These are phyloP conservation scores for Nannochloris sp. DNA, from an alignment of 139 green algal genomes.

Conservation along the genomic window DNA sequence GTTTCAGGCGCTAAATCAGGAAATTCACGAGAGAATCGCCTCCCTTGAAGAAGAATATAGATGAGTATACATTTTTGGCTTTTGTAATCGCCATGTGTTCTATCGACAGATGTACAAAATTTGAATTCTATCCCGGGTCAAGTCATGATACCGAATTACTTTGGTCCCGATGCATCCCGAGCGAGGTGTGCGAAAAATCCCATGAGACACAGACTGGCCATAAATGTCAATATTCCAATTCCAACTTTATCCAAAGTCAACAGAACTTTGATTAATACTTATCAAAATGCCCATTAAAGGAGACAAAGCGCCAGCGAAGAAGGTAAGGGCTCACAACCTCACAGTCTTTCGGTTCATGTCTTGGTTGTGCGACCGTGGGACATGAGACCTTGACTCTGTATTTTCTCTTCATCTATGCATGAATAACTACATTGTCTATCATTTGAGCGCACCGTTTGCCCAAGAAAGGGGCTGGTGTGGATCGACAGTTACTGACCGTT, in stretches of 20 bases:
- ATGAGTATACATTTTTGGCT: slow-evolving; percentile 22
- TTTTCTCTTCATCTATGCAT: background rate
- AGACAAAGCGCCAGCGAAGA: slow-evolving; percentile 32
- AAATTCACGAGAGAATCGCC: slow-evolving; percentile 81
- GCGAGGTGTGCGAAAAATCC: no score
- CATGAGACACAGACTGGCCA: no score
- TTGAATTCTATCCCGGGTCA: background rate
- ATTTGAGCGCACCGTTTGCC: no score
- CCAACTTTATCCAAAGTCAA: background rate
- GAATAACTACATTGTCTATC: background rate
- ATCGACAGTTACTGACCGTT: background rate
- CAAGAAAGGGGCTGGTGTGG: no score
- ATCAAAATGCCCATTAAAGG: slow-evolving; percentile 17
- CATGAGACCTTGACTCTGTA: no score
- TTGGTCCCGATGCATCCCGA: no score
- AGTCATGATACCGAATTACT: no score
- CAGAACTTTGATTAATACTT: background rate
- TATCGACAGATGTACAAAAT: background rate
- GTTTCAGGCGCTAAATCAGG: slow-evolving; percentile 68
- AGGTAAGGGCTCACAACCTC: background rate
- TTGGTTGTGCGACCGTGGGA: no score
- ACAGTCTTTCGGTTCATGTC: no score
- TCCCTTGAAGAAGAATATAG: slow-evolving; percentile 94
- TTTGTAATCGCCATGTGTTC: background rate
- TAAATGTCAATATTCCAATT: background rate